Evolutionary conservation across 495 filamentous ascomycete species (phyloP).

Genomic region (Ramalina intermedia): DNA sequence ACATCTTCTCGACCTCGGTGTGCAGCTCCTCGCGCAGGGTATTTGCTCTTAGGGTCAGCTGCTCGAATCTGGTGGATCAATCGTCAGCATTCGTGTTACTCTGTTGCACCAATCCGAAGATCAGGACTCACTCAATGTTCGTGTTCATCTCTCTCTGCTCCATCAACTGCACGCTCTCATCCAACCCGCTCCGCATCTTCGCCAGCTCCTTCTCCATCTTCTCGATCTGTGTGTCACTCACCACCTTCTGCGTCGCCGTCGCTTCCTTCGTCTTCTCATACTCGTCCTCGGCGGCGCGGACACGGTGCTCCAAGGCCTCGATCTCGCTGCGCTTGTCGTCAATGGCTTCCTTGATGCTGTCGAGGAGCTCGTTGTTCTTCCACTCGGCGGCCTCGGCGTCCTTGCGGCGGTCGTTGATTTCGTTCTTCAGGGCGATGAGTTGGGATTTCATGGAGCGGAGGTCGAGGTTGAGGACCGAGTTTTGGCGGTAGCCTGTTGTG

Average conservation of each 20-base stretch:
- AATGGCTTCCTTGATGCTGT: conserved; percentile 85
- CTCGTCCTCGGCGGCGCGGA: conserved; percentile 76
- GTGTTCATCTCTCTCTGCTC: conserved; percentile 94
- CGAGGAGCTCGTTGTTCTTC: conserved; percentile 78
- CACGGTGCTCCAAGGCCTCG: conserved; percentile 74
- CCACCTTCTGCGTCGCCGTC: conserved; percentile 71
- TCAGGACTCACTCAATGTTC: conserved; percentile 64
- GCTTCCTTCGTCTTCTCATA: conserved; percentile 87
- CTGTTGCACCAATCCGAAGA: not conserved
- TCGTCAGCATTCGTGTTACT: conserved; percentile 1
- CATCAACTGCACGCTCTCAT: conserved; percentile 81
- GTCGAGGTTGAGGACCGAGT: conserved; percentile 74
- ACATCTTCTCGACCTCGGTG: conserved; percentile 86
- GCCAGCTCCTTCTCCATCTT: conserved; percentile 95
- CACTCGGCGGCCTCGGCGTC: conserved; percentile 72
- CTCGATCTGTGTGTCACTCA: conserved; percentile 84
- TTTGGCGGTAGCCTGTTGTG: conserved; percentile 74
- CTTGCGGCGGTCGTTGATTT: conserved; percentile 75
- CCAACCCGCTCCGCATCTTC: conserved; percentile 72
- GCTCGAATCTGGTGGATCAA: conserved; percentile 57
- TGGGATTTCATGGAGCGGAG: conserved; percentile 69
- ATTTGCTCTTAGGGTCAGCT: conserved; percentile 69
- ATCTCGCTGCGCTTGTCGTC: conserved; percentile 88
- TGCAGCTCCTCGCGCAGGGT: conserved; percentile 83
- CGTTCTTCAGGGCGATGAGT: conserved; percentile 65